A percentile compares a stretch with the other conserved stretches of the same genome.
phyloP scores from a whole-genome alignment of 2,329 filamentous ascomycete species.

The Huntiella omanensis region DNA sequence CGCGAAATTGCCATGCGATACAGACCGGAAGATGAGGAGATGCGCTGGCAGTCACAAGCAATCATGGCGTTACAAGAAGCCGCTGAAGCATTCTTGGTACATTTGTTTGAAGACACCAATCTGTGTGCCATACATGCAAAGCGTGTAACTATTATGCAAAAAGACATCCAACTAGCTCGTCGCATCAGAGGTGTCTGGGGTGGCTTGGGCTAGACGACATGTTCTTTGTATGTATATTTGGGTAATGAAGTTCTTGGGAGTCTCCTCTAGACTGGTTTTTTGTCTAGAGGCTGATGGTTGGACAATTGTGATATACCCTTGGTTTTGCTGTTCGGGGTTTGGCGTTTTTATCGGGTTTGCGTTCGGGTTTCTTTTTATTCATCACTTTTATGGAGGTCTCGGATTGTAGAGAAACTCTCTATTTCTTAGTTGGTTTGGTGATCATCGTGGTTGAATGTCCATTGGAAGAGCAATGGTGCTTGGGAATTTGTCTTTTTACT shows the following conservation, averaged over 20 bases:
- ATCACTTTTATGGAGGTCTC: background rate
- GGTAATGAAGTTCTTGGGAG: too few species aligned
- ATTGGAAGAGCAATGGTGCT: too few species aligned
- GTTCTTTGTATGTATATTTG: too few species aligned
- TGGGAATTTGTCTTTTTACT: too few species aligned
- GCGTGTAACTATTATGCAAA: constrained; percentile 92
- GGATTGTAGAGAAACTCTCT: background rate
- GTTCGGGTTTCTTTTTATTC: background rate
- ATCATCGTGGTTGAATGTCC: too few species aligned
- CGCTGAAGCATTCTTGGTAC: constrained; percentile 87
- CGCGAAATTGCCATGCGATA: constrained; percentile 54
- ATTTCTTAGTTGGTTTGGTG: too few species aligned
- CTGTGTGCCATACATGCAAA: constrained; percentile 94
- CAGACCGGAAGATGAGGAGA: constrained; percentile 43
- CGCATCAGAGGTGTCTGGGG: constrained; percentile 64
- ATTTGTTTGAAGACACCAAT: constrained; percentile 93
- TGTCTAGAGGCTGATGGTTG: constrained; percentile 9
- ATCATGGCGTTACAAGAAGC: constrained; percentile 88
- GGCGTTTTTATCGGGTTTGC: background rate
- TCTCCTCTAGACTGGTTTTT: too few species aligned
- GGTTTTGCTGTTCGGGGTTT: background rate
- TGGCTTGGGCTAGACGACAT: constrained; percentile 32
- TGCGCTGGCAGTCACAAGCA: constrained; percentile 92
- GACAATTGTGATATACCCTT: background rate
- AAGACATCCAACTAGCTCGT: constrained; percentile 85